These are phyloP conservation scores for Aphanocladium album DNA, from an alignment of 2,329 filamentous ascomycete genomes.

Conservation along the genomic window DNA sequence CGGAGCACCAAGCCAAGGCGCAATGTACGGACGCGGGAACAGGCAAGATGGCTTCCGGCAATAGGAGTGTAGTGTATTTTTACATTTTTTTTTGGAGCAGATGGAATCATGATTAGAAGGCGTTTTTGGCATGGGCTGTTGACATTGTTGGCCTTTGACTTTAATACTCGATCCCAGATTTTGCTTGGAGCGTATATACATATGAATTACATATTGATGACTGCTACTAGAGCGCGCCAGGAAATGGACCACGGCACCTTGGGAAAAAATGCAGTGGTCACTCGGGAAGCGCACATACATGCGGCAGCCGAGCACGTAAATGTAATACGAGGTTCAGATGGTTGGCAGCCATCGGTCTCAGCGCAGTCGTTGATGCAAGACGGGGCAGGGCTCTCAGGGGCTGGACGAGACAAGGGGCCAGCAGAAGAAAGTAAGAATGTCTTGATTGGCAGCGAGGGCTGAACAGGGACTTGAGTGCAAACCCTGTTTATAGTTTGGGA, in stretches of 20 bases:
- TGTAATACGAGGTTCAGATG: not conserved
- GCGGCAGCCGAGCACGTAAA: not conserved
- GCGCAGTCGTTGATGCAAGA: not conserved
- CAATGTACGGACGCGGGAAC: constrained; percentile 4
- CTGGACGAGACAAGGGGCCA: not conserved
- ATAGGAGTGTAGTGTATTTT: not conserved
- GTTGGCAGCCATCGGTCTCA: not conserved
- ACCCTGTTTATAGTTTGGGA: not conserved
- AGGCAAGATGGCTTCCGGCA: constrained; percentile 2
- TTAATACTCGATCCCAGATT: too few species aligned
- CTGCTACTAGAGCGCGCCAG: too few species aligned
- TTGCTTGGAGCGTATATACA: too few species aligned
- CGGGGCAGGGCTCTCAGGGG: not conserved
- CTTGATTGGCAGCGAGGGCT: not conserved
- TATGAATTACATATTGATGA: too few species aligned
- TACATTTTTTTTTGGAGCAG: not conserved
- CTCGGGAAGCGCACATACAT: too few species aligned
- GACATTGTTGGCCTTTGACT: not conserved
- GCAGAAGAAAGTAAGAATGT: not conserved
- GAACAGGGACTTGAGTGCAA: not conserved
- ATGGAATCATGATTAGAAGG: not conserved
- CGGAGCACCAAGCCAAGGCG: not conserved
- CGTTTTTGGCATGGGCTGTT: not conserved
- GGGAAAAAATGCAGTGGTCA: too few species aligned
- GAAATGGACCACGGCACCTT: too few species aligned